Base-by-base conservation (phyloP, 306 rosid species). In the Trifolium repens region DNA sequence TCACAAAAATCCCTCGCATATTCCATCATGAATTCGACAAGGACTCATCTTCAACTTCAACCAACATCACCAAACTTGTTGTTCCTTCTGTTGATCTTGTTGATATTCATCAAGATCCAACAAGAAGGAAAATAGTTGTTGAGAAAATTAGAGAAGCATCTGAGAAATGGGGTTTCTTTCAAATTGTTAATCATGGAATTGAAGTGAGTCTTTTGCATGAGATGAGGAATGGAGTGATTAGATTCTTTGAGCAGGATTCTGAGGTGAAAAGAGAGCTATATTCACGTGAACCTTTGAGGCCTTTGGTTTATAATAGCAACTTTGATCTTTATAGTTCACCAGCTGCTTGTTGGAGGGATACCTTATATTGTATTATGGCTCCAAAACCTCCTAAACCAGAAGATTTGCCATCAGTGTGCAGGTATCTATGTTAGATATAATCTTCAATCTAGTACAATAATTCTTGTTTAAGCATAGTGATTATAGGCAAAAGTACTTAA, bases 261-360 rank as follows among this genome's bases (percentile, higher is more conserved):
- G 80, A 85, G 54, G 63, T 74, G 3, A 84, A 77, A 81, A 87
- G 84, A 19, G 50, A 47, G 27, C 10, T 82, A 0, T 87, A 80
- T 63, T 7, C 81, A 1, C 75, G 87, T 10, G 88, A 83, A 9
- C 17, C 27, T 7, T 0, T 13, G 30, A 75, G n/a, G 40, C 70
- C 66, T 69, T 32, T 85, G 32, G 58, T 66, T 17, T 87, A 82
- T 14, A 83, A 74, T n/a, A 68, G 64, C 42, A 87, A 85, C 49
- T 75, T 72, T 69, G 87, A 85, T 76, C 73, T 87, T 12, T 85
- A 39, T 24, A 66, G 17, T 14, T 39, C 86, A 24, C 53, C 70
- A n/a, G 64, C 83, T 1, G 74, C 88, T 42, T 75, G 67, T 70
- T 89, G 90, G 91, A 87, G 87, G 19, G 94, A 89, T 50, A 61